Percentiles rank a stretch among this genome's conserved stretches.
Evolutionary conservation across 2,329 filamentous ascomycete genomes (phyloP).

Genomic region (Mollisia scopiformis): DNA sequence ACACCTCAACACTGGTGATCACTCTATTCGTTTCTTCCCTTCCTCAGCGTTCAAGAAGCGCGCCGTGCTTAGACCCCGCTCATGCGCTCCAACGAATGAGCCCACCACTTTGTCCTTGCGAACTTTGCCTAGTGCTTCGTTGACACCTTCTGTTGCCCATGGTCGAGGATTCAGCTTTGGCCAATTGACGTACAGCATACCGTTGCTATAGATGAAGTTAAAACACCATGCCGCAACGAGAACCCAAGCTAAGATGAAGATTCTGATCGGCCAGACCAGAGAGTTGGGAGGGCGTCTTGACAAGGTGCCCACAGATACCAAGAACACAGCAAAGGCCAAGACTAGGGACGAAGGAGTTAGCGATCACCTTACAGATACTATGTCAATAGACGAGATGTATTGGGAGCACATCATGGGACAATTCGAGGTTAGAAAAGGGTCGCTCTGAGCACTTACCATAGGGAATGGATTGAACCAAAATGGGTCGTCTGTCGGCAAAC

Average conservation of each 20-base stretch:
- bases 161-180: conserved; percentile 90
- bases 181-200: conserved; percentile 98
- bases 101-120: conserved; percentile 83
- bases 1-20: background rate
- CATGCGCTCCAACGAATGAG: conserved; percentile 71
- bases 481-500: conserved; percentile 82
- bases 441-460: no score
- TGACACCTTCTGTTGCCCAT: conserved; percentile 85
- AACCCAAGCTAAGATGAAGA: conserved; percentile 82
- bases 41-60: conserved; percentile 87
- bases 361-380: no score
- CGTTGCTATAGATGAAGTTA: conserved; percentile 80
- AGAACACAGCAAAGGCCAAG: conserved; percentile 74
- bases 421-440: no score
- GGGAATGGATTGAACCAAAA: conserved; percentile 90
- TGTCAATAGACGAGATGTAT: no score
- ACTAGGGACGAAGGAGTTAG: no score
- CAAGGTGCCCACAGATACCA: conserved; percentile 75
- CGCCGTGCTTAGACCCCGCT: conserved; percentile 81
- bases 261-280: conserved; percentile 76
- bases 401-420: no score
- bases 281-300: conserved; percentile 74
- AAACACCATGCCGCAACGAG: conserved; percentile 70
- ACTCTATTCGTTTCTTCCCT: conserved; percentile 96
- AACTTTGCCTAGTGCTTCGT: conserved; percentile 82